Percentiles rank a stretch among this genome's conserved stretches.
Conservation (phyloP, 192 early-diverging fungal species). For the Coemansia brasiliensis region DNA sequence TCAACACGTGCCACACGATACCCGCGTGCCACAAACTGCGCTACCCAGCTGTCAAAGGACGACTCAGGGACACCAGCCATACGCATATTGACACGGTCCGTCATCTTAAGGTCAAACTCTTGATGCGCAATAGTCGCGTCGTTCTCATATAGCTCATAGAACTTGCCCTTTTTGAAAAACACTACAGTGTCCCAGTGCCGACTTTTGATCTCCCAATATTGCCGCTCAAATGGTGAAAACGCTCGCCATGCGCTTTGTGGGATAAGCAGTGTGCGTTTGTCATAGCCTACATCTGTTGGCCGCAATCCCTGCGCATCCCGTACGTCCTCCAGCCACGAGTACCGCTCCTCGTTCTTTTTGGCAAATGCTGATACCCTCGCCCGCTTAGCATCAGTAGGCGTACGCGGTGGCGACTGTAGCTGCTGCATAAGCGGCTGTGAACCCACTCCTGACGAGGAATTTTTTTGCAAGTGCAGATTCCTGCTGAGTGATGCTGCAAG, state of each 20-base stretch:
- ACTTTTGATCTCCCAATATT: slow-evolving; percentile 98
- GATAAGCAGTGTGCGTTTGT: slow-evolving; percentile 86
- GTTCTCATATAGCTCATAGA: slow-evolving; percentile 98
- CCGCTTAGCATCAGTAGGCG: slow-evolving; percentile 35
- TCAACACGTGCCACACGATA: slow-evolving; percentile 96
- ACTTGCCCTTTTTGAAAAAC: slow-evolving; percentile 99
- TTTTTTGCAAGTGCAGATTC: no score
- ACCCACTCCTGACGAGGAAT: no score
- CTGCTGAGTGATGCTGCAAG: slow-evolving; percentile 11
- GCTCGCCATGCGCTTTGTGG: slow-evolving; percentile 75
- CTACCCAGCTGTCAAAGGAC: slow-evolving; percentile 92
- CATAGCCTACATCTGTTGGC: slow-evolving; percentile 76
- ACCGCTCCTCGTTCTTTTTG: slow-evolving; percentile 81
- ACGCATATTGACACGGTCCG: slow-evolving; percentile 96
- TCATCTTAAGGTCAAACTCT: slow-evolving; percentile 94
- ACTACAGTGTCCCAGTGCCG: slow-evolving; percentile 93
- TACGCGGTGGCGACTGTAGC: slow-evolving; percentile 15
- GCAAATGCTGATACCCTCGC: slow-evolving; percentile 73
- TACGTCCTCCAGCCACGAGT: slow-evolving; percentile 80
- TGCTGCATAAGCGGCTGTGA: slow-evolving; percentile 1
- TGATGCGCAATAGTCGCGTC: slow-evolving; percentile 96
- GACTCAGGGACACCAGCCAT: slow-evolving; percentile 98
- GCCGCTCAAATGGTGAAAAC: slow-evolving; percentile 95
- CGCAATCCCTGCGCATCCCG: slow-evolving; percentile 75
- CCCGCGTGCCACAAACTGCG: slow-evolving; percentile 93